Conservation (phyloP, 1,284 basidiomycete genomes). For the Athelia psychrophila region DNA sequence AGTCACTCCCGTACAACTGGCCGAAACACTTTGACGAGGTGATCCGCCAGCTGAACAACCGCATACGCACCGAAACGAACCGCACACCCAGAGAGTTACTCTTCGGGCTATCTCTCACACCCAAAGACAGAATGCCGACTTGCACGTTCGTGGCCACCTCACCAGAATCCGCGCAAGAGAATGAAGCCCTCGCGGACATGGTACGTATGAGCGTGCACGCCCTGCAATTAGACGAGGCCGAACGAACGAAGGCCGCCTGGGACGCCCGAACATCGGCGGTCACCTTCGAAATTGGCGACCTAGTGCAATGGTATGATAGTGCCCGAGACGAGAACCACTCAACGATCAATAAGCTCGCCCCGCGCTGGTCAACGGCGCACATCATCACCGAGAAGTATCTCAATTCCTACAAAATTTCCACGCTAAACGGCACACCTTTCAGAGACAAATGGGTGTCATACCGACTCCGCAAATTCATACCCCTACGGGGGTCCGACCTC, state of each 20-base stretch:
- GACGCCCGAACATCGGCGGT: background rate
- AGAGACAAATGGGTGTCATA: too few species aligned
- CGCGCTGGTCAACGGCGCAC: conserved; percentile 8
- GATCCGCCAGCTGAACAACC: background rate
- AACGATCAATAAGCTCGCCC: background rate
- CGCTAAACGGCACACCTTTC: conserved; percentile 1
- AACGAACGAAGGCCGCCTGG: background rate
- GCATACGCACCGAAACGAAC: background rate
- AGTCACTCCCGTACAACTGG: background rate
- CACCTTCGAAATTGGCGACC: conserved; percentile 1
- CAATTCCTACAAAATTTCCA: conserved; percentile 4
- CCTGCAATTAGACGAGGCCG: background rate
- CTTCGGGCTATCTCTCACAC: background rate
- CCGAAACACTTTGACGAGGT: background rate
- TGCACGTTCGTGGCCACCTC: too few species aligned
- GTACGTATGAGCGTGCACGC: too few species aligned
- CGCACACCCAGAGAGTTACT: background rate
- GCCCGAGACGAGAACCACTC: background rate
- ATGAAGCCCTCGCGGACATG: too few species aligned
- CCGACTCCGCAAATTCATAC: too few species aligned
- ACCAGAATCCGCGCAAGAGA: too few species aligned
- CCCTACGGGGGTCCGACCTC: too few species aligned
- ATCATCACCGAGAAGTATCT: accelerated
- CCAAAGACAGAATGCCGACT: too few species aligned
- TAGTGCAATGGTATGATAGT: conserved; percentile 7